Conservation (phyloP, 2,329 filamentous ascomycete genomes). For the Ophiostoma novo-ulmi region DNA sequence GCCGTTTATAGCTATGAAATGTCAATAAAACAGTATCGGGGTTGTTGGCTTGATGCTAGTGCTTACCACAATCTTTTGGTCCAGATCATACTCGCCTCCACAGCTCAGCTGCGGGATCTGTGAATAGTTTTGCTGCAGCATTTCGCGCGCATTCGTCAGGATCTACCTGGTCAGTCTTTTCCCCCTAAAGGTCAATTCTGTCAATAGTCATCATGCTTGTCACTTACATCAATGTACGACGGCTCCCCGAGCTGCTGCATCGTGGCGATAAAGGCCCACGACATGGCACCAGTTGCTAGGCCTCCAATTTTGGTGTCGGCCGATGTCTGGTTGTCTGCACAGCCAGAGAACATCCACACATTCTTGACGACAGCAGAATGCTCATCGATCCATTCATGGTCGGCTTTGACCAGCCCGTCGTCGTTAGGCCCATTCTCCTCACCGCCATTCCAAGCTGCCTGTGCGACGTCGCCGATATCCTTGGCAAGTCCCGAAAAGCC, state of each 20-base stretch:
- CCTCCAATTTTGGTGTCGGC: conserved; percentile 38
- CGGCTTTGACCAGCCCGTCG: conserved; percentile 42
- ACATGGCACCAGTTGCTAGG: conserved; percentile 38
- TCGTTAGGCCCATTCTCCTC: conserved; percentile 31
- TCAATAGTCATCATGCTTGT: neutral
- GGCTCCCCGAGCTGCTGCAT: conserved; percentile 31
- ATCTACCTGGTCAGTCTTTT: conserved; percentile 22
- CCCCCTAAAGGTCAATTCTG: neutral
- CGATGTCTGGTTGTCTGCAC: conserved; percentile 38
- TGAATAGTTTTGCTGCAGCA: conserved; percentile 29
- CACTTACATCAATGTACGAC: conserved; percentile 34
- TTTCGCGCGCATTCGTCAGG: conserved; percentile 28
- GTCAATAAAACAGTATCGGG: neutral
- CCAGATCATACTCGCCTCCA: conserved; percentile 32
- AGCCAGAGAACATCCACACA: conserved; percentile 42
- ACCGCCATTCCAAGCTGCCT: conserved; percentile 31
- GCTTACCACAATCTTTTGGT: conserved; percentile 25
- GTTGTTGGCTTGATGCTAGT: neutral
- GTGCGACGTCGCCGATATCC: conserved; percentile 41
- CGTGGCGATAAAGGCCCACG: conserved; percentile 36
- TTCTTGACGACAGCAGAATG: conserved; percentile 34
- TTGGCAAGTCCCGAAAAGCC: conserved; percentile 52
- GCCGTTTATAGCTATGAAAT: neutral
- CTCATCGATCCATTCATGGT: conserved; percentile 38
- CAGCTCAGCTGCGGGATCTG: conserved; percentile 33